A percentile compares a stretch with the other conserved stretches of the same genome.
phyloP scores from a whole-genome alignment of 805 yeast genomes.

The Nakazawaea peltata region DNA sequence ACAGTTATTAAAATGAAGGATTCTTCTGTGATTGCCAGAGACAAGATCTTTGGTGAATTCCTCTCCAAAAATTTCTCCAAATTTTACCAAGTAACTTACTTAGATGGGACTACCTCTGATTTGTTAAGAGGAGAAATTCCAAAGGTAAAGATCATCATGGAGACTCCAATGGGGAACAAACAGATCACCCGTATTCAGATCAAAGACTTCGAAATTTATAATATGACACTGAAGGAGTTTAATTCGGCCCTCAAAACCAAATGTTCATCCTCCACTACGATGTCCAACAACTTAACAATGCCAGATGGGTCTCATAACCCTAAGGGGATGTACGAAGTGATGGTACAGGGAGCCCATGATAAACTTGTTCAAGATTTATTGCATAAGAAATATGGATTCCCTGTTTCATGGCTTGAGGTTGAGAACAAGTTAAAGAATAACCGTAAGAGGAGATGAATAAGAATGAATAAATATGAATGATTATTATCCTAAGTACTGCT shows the following conservation, averaged over 20 bases:
- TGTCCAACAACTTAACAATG: constrained; percentile 49
- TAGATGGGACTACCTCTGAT: constrained; percentile 1
- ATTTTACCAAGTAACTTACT: constrained; percentile 31
- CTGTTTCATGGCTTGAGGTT: constrained; percentile 54
- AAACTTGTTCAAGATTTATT: constrained; percentile 51
- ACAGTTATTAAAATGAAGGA: constrained; percentile 27
- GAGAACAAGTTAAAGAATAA: constrained; percentile 54
- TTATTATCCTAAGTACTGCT: too few species aligned
- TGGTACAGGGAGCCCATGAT: constrained; percentile 89
- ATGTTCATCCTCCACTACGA: constrained; percentile 86
- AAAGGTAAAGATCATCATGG: constrained; percentile 55
- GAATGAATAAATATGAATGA: too few species aligned
- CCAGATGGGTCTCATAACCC: constrained; percentile 26
- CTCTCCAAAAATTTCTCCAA: constrained; percentile 38
- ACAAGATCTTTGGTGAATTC: constrained; percentile 34
- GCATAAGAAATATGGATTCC: constrained; percentile 51
- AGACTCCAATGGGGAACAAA: constrained; percentile 76
- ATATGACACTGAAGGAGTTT: constrained; percentile 54
- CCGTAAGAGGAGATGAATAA: constrained; percentile 30
- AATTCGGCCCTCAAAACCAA: constrained; percentile 64
- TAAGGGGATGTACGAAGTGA: constrained; percentile 44
- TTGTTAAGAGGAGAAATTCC: constrained; percentile 65
- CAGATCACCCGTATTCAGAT: constrained; percentile 53
- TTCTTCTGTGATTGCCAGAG: constrained; percentile 29
- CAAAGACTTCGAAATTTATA: constrained; percentile 58